Conservation (phyloP, 208 protist species). For the Angomonas deanei region DNA sequence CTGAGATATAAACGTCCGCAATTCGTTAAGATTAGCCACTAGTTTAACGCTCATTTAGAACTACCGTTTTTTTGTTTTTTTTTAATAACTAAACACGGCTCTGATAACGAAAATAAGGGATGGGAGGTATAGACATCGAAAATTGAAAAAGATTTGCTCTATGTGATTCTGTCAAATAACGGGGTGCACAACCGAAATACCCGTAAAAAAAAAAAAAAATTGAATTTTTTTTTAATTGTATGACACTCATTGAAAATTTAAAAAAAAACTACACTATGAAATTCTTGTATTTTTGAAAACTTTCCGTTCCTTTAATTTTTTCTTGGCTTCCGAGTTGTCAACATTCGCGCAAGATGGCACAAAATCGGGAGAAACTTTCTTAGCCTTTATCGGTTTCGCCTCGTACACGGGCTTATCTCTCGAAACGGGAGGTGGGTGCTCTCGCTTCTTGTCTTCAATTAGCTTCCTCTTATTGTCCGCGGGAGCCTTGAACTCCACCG, state of each 20-base stretch:
- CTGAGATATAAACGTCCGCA: constrained; percentile 27
- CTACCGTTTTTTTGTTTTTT: neutral
- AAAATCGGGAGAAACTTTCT: constrained; percentile 67
- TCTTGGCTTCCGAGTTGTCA: constrained; percentile 14
- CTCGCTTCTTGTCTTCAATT: constrained; percentile 35
- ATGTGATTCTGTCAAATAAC: too few relatives aligned
- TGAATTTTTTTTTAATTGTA: neutral
- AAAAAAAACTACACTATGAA: neutral
- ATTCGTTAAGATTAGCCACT: constrained; percentile 31
- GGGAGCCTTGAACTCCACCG: constrained; percentile 43
- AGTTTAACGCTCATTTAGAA: constrained; percentile 29
- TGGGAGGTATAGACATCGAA: neutral
- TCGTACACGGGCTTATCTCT: constrained; percentile 18
- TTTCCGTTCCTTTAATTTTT: constrained; percentile 13
- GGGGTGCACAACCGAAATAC: neutral
- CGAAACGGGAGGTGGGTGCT: constrained; percentile 17
- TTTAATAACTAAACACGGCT: constrained; percentile 1
- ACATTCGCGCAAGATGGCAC: constrained; percentile 67
- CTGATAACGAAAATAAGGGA: constrained; percentile 6
- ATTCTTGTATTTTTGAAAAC: constrained; percentile 3
- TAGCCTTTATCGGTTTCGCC: constrained; percentile 15
- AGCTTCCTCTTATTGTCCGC: constrained; percentile 64
- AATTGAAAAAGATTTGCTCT: constrained; percentile 11
- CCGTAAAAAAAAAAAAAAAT: constrained; percentile 3
- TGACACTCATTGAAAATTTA: neutral